Percentiles rank a stretch among this genome's conserved stretches.
phyloP scores from a whole-genome alignment of 2,329 filamentous ascomycete species.

The Ophiostoma sp. region DNA sequence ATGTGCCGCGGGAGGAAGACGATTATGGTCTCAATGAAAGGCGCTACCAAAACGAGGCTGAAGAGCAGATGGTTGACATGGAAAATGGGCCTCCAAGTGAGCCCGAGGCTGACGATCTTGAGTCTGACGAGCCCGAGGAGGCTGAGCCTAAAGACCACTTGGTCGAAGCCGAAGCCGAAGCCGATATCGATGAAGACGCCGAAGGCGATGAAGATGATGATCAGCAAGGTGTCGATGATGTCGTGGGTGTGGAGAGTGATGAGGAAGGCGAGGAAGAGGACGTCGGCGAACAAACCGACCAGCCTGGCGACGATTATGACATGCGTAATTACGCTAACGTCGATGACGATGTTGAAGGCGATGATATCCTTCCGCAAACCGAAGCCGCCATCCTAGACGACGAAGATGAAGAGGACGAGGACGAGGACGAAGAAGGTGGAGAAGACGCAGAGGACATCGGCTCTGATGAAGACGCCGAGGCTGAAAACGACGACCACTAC shows the following conservation, averaged over 20 bases:
- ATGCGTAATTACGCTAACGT: constrained; percentile 31
- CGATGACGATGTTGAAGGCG: constrained; percentile 31
- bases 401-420: constrained; percentile 25
- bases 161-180: constrained; percentile 21
- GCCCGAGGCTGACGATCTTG: constrained; percentile 25
- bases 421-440: constrained; percentile 23
- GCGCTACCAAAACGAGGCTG: constrained; percentile 31
- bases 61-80: constrained; percentile 31
- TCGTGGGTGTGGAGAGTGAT: constrained; percentile 18
- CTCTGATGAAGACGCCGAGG: neutral
- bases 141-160: constrained; percentile 27
- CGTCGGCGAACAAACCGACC: constrained; percentile 18
- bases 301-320: constrained; percentile 32
- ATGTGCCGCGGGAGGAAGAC: constrained; percentile 26
- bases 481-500: neutral
- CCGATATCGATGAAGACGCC: constrained; percentile 30
- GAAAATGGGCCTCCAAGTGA: constrained; percentile 16
- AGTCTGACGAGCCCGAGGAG: constrained; percentile 34
- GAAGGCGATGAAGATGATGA: constrained; percentile 8
- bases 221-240: constrained; percentile 27
- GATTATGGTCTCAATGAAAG: constrained; percentile 27
- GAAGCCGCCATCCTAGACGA: constrained; percentile 24
- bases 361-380: constrained; percentile 12
- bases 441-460: constrained; percentile 17
- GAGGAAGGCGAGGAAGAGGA: constrained; percentile 29